Percentiles rank a stretch among this genome's conserved stretches.
Conservation (phyloP, 805 yeast genomes). For the Schwanniomyces occidentalis region DNA sequence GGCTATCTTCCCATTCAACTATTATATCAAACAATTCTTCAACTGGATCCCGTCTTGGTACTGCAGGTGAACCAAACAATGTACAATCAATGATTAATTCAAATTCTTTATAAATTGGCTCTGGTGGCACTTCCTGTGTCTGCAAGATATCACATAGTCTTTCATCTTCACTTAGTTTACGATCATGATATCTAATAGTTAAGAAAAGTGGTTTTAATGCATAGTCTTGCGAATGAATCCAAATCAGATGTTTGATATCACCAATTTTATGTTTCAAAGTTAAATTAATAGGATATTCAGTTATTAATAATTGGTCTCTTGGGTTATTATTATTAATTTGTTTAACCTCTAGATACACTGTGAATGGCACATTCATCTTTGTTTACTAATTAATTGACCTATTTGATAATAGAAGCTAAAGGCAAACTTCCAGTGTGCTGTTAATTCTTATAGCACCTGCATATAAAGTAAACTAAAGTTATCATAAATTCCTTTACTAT, state of each 20-base stretch:
- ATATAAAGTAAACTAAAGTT: too few relatives aligned
- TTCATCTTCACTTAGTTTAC: conserved; percentile 11
- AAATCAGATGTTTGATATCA: conserved; percentile 28
- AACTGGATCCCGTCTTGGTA: conserved; percentile 26
- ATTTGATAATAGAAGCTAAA: too few relatives aligned
- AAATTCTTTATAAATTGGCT: conserved; percentile 6
- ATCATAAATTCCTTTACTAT: too few relatives aligned
- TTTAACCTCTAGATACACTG: conserved; percentile 12
- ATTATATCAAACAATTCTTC: conserved; percentile 24
- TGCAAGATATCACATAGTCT: conserved; percentile 14
- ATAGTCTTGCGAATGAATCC: conserved; percentile 25
- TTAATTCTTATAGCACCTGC: too few relatives aligned
- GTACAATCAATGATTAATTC: conserved; percentile 24
- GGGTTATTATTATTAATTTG: conserved; percentile 6
- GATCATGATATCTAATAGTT: conserved; percentile 12
- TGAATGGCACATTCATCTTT: conserved; percentile 21
- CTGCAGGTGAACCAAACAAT: conserved; percentile 15
- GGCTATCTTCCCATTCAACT: conserved; percentile 14
- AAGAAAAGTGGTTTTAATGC: conserved; percentile 27
- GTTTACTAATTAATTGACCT: not conserved
- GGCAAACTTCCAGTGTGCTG: too few relatives aligned
- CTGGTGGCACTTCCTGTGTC: conserved; percentile 5
- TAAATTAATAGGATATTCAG: conserved; percentile 15
- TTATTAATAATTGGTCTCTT: not conserved
- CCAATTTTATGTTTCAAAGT: conserved; percentile 23